Conservation (phyloP, 768 basidiomycete genomes). For the Dictyophora rubrovolvata region DNA sequence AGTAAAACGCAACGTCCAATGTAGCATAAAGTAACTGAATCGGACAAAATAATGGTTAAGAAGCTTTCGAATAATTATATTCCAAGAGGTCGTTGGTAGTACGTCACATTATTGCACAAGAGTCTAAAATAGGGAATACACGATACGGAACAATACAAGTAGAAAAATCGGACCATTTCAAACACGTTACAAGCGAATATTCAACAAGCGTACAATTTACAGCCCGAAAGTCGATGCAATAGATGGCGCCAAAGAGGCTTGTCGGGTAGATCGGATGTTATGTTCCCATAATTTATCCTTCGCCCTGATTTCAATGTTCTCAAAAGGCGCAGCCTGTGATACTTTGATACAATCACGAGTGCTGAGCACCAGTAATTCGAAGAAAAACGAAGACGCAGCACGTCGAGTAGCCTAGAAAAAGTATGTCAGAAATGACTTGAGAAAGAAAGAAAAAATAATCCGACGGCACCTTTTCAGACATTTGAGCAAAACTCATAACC, state of each 20-base stretch:
- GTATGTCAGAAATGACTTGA: neutral
- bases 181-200: neutral
- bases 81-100: neutral
- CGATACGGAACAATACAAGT: neutral
- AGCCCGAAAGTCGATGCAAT: constrained; percentile 7
- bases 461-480: constrained; percentile 59
- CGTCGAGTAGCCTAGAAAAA: constrained; percentile 68
- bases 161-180: neutral
- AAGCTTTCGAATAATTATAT: neutral
- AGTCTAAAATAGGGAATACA: neutral
- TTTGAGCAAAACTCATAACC: constrained; percentile 63
- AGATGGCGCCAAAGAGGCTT: constrained; percentile 9
- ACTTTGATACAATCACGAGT: constrained; percentile 87
- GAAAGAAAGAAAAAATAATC: constrained; percentile 8
- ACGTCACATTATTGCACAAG: neutral
- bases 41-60: neutral
- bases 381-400: constrained; percentile 95
- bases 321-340: constrained; percentile 62
- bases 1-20: too few species aligned
- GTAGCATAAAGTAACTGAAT: too few species aligned
- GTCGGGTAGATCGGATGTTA: constrained; percentile 4
- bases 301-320: constrained; percentile 73
- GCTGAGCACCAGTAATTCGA: constrained; percentile 88
- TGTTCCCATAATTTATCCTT: constrained; percentile 81
- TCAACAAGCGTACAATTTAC: neutral